Base-by-base conservation (phyloP, 441 rosid genomes). In the Theobroma grandiflorum region DNA sequence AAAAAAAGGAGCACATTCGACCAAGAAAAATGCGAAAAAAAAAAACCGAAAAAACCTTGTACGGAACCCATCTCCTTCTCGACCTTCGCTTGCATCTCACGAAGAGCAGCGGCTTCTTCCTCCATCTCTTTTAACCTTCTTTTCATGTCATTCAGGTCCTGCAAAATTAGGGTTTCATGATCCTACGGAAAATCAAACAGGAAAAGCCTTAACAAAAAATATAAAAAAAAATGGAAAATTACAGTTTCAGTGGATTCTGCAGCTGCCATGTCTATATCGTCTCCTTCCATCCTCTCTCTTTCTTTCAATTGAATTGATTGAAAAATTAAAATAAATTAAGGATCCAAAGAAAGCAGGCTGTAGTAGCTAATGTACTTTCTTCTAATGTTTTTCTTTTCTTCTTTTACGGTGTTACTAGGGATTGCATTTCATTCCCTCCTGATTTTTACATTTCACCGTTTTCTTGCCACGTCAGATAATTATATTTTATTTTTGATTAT, bases 121-220 rank as follows among this genome's bases (percentile, higher is more conserved):
- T 78, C 76, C 81, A 78, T 78, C 81, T 78, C 81, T 35, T 59
- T 71, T 63, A 78, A 61, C 69, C 81, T 70, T n/a, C 50, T 70
- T 61, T 59, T 78, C 81, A 78, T 70, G 50, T 70, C 81, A 62
- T 78, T 62, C 22, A 78, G 50, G 37, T 57, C 81, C 76, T 78
- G 52, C 33, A 40, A 42, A 77, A 38, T 53, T 77, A 77, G 62
- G 79, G 73, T 52, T 76, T 65, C 6, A 33, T 22, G 10, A 58
- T 50, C 55, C 14, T 3, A 10, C 55, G 4, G 10, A 62, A 62
- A 62, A 26, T 6, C 35, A 52, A 64, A 38, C 11, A 38, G n/a
- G 57, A 65, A 53, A 50, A 37, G 16, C 64, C 49, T 42, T 20
- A 67, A 35, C 50, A 20, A 59, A 42, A 59, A 14, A 74, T 2